Conservation (phyloP, 257 asterid species). For the Salvia splendens region DNA sequence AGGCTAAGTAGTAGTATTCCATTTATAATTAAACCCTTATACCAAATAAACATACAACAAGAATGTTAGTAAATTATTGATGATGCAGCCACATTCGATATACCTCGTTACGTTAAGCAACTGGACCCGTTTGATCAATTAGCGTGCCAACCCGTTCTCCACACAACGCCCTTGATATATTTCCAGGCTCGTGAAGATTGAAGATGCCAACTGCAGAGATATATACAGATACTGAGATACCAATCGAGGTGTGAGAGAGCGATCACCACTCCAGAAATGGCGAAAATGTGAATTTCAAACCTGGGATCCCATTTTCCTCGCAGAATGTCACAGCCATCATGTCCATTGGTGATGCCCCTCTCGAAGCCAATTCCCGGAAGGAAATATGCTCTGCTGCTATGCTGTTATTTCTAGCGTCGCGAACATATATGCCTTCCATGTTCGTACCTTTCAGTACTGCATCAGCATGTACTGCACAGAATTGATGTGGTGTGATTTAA, state of each 20-base stretch:
- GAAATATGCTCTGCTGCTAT: conserved; percentile 67
- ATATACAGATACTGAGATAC: neutral
- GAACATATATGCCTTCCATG: conserved; percentile 61
- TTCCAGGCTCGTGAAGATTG: conserved; percentile 88
- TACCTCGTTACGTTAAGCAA: conserved; percentile 36
- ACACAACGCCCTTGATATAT: conserved; percentile 83
- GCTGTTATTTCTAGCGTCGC: conserved; percentile 66
- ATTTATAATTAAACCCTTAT: neutral
- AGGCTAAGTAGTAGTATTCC: conserved; percentile 18
- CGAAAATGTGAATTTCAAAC: conserved; percentile 31
- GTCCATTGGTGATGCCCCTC: conserved; percentile 78
- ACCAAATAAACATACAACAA: conserved; percentile 20
- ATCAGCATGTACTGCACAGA: conserved; percentile 78
- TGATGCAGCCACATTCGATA: conserved; percentile 21
- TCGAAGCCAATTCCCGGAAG: conserved; percentile 65
- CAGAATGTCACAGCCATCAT: conserved; percentile 75
- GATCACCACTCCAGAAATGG: neutral
- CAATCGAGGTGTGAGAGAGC: neutral
- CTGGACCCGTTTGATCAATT: conserved; percentile 65
- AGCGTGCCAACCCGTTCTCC: conserved; percentile 86
- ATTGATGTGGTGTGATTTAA: conserved; percentile 19
- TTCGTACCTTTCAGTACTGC: conserved; percentile 84
- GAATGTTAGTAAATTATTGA: neutral
- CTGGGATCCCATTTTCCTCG: conserved; percentile 65
- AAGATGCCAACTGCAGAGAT: conserved; percentile 75